Evolutionary conservation across 2,329 filamentous ascomycete genomes (phyloP), one percentile per base, ranked within the genome.

Genomic region (Aureobasidium melanogenum): DNA sequence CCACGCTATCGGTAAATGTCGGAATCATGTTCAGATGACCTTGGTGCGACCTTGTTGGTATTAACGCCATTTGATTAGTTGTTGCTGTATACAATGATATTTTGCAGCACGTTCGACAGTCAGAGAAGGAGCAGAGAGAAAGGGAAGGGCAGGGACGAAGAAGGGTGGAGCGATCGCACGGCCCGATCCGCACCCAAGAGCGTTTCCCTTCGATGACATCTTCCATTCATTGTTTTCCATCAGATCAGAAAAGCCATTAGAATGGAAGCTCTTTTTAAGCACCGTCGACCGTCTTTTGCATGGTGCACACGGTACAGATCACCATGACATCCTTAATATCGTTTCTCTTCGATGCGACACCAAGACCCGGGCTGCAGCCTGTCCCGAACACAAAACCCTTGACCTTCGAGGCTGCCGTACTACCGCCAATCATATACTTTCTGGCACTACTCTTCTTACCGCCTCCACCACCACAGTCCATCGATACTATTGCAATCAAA

Each of bases 401-500:
- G 24, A 76, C 73, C 0, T 64, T 76, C 26, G 67, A 72, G 48
- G 74, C 75, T 7, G 67, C 75, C 6, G 60, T 77, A 30, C 68
- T 71, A 30, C 75, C 76, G 22, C 75, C 75, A 2, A 62, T 77
- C 15, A 68, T 74, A 6, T 78, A 77, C 66, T 77, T 77, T 60
- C 59, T 76, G 28, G 75, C 75, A 3, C 66, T 77, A 0, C 67
- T 77, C 2, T 72, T 77, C 46, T 69, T 77, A 15, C 72, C 74
- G 9, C 74, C 74, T 3, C 67, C 74, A 2, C 74, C 75, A 8
- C 73, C 75, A 2, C 70, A 69, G n/a, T 63, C 66, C 2, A 65
- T 75, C 15, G 68, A 73, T 15, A 69, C 67, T 0, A 44, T 66
- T 2, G 63, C 68, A 6, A 62, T 74, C 28, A 69, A 68, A 38